Base-by-base conservation (phyloP, 208 protist genomes). In the Perkinsela sp. region DNA sequence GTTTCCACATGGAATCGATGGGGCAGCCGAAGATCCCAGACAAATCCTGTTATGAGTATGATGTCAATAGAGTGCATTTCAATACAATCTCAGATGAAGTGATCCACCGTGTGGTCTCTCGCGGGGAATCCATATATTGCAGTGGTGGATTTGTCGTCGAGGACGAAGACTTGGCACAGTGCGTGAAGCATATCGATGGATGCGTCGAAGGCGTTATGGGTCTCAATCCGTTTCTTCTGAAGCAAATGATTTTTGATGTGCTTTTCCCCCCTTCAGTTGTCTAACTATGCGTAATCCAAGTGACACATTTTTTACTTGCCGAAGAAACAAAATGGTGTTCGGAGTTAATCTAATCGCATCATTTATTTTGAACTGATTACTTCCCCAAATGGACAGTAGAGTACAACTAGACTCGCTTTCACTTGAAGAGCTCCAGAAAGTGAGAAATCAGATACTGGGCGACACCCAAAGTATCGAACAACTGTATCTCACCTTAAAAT, bases 111-210 rank as follows among this genome's bases (percentile, higher is more conserved):
- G 75, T 89, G 13, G 75, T 88, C 48, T 69, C 68, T 68, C 73
- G 82, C 6, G 80, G 79, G 0, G 48, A 30, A 15, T 80, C 76
- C 68, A 73, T 80, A 71, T 68, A 78, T 71, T 70, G 77, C 1
- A 83, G 83, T 0, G 85, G 85, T 0, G 85, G 70, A 0, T 87
- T 89, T 72, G 78, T 85, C 15, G 77, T 89, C 15, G 83, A 89
- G 70, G 81, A 91, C 68, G 75, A 71, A 29, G 82, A 89, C 30
- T 77, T 91, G 73, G 70, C 67, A 1, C 29, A 31, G 6, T 68
- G 69, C 66, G 71, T 77, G 28, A 32, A 71, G 30, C 74, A 66
- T 16, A 48, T 74, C 30, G 66, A 72, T 15, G 74, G 74, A 6
- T 73, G 71, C 0, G 1, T 74, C 1, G 68, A 77, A 0, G 74